phyloP scores from a whole-genome alignment of 1,284 basidiomycete genomes.

The Abortiporus biennis region DNA sequence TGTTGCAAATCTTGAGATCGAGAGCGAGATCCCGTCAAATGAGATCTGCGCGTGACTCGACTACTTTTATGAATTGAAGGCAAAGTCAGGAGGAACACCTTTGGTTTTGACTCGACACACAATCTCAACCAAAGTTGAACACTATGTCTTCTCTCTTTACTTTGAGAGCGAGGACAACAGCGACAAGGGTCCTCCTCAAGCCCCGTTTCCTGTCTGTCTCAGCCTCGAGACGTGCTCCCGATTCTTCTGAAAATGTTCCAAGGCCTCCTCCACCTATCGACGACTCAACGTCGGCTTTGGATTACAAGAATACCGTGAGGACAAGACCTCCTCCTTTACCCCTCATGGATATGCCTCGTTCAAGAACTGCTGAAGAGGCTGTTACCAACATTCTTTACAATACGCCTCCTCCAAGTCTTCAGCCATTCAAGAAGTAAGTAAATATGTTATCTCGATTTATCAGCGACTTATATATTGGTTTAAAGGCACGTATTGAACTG shows the following conservation, averaged over 20 bases:
- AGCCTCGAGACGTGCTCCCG: background rate
- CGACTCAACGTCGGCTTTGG: constrained; percentile 90
- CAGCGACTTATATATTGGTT: background rate
- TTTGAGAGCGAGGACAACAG: constrained; percentile 1
- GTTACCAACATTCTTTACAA: constrained; percentile 96
- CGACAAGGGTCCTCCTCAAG: background rate
- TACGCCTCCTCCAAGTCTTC: constrained; percentile 87
- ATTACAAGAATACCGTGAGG: constrained; percentile 81
- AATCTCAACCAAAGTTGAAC: background rate
- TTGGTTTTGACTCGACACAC: too few species aligned
- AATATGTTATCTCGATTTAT: constrained; percentile 1
- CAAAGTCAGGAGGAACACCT: too few species aligned
- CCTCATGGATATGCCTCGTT: constrained; percentile 65
- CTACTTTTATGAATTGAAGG: too few species aligned
- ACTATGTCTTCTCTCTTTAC: constrained; percentile 2
- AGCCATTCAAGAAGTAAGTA: constrained; percentile 90
- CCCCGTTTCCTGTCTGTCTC: constrained; percentile 4
- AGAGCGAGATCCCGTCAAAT: too few species aligned
- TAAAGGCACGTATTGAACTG: constrained; percentile 92
- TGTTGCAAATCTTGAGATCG: too few species aligned
- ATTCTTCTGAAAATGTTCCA: constrained; percentile 15
- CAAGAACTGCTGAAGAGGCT: constrained; percentile 86
- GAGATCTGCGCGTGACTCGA: too few species aligned
- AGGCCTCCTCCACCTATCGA: constrained; percentile 69
- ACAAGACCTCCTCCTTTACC: constrained; percentile 75